Percentiles rank a stretch among this genome's conserved stretches.
phyloP scores from a whole-genome alignment of 805 yeast species.

The Candida andamanensis region DNA sequence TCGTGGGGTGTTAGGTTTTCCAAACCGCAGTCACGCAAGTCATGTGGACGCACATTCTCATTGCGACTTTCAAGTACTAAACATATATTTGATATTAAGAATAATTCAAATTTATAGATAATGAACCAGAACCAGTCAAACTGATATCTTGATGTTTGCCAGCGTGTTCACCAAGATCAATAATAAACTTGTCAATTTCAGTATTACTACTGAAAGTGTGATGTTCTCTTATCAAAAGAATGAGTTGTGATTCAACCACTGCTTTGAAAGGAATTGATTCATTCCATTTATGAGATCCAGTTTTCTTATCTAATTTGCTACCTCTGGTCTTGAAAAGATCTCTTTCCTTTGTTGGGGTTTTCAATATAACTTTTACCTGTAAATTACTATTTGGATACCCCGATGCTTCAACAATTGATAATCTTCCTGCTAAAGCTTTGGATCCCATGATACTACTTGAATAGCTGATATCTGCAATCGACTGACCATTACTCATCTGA shows the following conservation, averaged over 20 bases:
- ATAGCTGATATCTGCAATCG: slow-evolving; percentile 20
- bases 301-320: slow-evolving; percentile 38
- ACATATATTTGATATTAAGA: too few species aligned
- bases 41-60: too few species aligned
- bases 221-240: slow-evolving; percentile 58
- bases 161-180: slow-evolving; percentile 47
- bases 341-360: slow-evolving; percentile 43
- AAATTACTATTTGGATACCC: slow-evolving; percentile 34
- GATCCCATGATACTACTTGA: slow-evolving; percentile 30
- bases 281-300: slow-evolving; percentile 48
- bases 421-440: slow-evolving; percentile 47
- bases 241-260: slow-evolving; percentile 52
- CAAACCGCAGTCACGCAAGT: slow-evolving; percentile 12
- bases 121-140: slow-evolving; percentile 34
- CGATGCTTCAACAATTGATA: slow-evolving; percentile 46
- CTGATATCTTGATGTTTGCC: slow-evolving; percentile 40
- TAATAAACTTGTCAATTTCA: slow-evolving; percentile 55
- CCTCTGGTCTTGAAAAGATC: slow-evolving; percentile 63
- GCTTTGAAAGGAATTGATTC: slow-evolving; percentile 69
- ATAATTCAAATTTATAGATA: slow-evolving; percentile 33
- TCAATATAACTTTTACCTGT: slow-evolving; percentile 52
- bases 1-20: too few species aligned
- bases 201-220: slow-evolving; percentile 70
- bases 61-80: too few species aligned
- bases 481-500: slow-evolving; percentile 21